These are phyloP conservation scores for Colletotrichum limetticola DNA, from an alignment of 2,329 filamentous ascomycete genomes.

Conservation along the genomic window DNA sequence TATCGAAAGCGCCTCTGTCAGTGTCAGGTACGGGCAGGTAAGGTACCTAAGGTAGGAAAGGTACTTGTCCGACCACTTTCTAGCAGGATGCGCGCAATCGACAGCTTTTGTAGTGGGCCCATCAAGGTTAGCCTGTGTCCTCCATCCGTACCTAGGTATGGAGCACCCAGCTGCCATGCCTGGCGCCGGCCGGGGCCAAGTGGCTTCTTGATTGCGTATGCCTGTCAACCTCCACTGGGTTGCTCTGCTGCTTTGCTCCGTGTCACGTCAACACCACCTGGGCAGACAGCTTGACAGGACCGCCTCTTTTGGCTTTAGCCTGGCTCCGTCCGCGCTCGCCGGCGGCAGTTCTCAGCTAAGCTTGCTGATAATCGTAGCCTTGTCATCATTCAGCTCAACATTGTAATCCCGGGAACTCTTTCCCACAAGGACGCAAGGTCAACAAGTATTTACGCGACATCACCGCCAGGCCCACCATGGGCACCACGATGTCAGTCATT, in stretches of 20 bases:
- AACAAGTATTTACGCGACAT: not conserved
- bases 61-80: not conserved
- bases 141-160: not conserved
- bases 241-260: slow-evolving; percentile 17
- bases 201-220: slow-evolving; percentile 27
- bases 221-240: not conserved
- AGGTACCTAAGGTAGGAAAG: not conserved
- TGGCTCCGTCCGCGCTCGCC: slow-evolving; percentile 22
- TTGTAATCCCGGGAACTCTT: not conserved
- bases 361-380: not conserved
- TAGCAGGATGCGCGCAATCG: not conserved
- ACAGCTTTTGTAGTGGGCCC: slow-evolving; percentile 8
- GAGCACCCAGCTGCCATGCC: not conserved
- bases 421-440: not conserved
- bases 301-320: slow-evolving; percentile 7
- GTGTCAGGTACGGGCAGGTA: not conserved
- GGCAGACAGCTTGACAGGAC: slow-evolving; percentile 18
- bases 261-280: slow-evolving; percentile 22
- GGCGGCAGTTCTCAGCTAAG: slow-evolving; percentile 6
- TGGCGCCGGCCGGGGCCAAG: slow-evolving; percentile 19
- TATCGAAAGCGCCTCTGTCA: not conserved
- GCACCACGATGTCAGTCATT: slow-evolving; percentile 46
- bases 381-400: not conserved
- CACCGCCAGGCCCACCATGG: slow-evolving; percentile 41
- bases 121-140: not conserved